phyloP scores from a whole-genome alignment of 257 asterid species.

The Solanum virginianum region DNA sequence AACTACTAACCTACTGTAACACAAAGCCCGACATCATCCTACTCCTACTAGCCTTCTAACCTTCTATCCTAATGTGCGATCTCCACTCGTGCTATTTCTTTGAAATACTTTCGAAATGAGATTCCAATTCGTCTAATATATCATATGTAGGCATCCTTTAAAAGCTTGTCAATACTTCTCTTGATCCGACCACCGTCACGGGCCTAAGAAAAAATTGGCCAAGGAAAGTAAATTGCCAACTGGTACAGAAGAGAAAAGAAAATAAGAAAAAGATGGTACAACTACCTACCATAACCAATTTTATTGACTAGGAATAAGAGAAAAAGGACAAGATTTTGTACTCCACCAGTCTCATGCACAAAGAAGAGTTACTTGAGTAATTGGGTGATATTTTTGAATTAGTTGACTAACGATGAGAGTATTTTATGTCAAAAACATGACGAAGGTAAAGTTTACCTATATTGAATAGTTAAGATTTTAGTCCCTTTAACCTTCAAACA shows the following conservation, averaged over 20 bases:
- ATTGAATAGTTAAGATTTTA: background rate
- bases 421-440: background rate
- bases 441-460: background rate
- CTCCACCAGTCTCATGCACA: background rate
- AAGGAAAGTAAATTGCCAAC: background rate
- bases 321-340: background rate
- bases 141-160: background rate
- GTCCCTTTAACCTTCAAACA: background rate
- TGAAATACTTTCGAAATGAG: no score
- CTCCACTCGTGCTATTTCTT: no score
- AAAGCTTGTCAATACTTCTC: background rate
- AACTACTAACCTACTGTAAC: no score
- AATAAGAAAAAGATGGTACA: background rate
- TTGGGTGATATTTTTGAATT: background rate
- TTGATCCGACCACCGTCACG: background rate
- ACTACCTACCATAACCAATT: background rate
- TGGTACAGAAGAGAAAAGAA: background rate
- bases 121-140: background rate
- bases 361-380: background rate
- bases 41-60: no score
- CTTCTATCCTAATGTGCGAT: no score
- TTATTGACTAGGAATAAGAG: background rate
- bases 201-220: background rate
- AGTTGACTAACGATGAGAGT: background rate
- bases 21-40: no score